Percentiles rank a stretch among this genome's conserved stretches.
Conservation (phyloP, 164 flowering plant species). For the Vitis amurensis region DNA sequence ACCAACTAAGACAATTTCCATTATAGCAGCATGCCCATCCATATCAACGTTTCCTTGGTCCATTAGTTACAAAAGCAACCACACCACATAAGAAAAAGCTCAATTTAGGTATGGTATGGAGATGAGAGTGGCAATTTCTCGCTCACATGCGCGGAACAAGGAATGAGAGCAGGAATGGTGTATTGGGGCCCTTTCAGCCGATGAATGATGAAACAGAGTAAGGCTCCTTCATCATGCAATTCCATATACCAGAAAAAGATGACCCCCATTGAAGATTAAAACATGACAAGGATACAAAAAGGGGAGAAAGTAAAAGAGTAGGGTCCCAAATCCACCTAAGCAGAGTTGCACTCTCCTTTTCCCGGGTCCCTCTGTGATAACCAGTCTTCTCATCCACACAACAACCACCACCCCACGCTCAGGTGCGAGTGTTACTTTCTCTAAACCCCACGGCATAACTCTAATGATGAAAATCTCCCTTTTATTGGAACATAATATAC, state of each 20-base stretch:
- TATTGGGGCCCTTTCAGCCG: slow-evolving; percentile 6
- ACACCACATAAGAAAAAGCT: too few relatives aligned
- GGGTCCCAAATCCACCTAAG: slow-evolving; percentile 24
- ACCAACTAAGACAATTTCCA: neutral
- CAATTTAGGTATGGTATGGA: too few relatives aligned
- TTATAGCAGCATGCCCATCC: too few relatives aligned
- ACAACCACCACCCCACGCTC: slow-evolving; percentile 10
- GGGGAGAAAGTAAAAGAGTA: slow-evolving; percentile 11
- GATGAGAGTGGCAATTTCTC: too few relatives aligned
- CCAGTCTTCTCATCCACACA: slow-evolving; percentile 22
- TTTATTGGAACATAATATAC: slow-evolving; percentile 16
- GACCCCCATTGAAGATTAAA: slow-evolving; percentile 4
- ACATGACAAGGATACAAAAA: slow-evolving; percentile 17
- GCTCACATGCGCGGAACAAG: too few relatives aligned
- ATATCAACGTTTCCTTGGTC: too few relatives aligned
- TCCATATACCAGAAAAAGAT: slow-evolving; percentile 16
- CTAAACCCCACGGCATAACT: slow-evolving; percentile 13
- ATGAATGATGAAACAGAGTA: slow-evolving; percentile 2
- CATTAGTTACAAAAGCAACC: too few relatives aligned
- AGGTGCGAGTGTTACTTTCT: slow-evolving; percentile 17
- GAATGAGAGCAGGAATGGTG: neutral
- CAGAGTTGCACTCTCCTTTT: slow-evolving; percentile 25
- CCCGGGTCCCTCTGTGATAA: slow-evolving; percentile 2
- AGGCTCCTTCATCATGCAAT: slow-evolving; percentile 10
- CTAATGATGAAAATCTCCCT: slow-evolving; percentile 15